Percentiles rank a stretch among this genome's conserved stretches.
Evolutionary conservation across 2,329 filamentous ascomycete species (phyloP).

Genomic region (Epichloe scottii): DNA sequence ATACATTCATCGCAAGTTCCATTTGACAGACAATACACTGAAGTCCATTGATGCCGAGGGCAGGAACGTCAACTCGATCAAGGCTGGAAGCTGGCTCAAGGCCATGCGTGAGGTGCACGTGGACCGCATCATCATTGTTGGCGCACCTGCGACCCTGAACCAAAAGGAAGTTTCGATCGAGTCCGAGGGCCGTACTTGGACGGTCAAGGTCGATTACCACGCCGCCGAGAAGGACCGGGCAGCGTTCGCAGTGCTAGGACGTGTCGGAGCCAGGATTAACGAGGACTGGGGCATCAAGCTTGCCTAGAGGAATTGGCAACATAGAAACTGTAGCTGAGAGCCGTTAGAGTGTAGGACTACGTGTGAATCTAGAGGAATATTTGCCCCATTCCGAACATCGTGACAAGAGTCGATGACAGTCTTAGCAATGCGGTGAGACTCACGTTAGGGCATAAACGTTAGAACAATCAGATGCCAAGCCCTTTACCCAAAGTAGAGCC

Average conservation of each 20-base stretch:
- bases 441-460: too few species aligned
- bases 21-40: slow-evolving; percentile 48
- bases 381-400: too few species aligned
- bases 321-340: background rate
- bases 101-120: slow-evolving; percentile 65
- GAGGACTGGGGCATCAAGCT: slow-evolving; percentile 39
- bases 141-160: slow-evolving; percentile 60
- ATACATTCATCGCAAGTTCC: slow-evolving; percentile 77
- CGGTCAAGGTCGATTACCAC: slow-evolving; percentile 48
- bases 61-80: slow-evolving; percentile 37
- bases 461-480: too few species aligned
- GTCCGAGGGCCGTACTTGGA: slow-evolving; percentile 40
- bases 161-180: slow-evolving; percentile 47
- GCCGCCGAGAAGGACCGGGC: slow-evolving; percentile 33
- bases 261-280: slow-evolving; percentile 38
- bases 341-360: background rate
- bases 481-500: too few species aligned
- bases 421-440: too few species aligned
- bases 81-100: slow-evolving; percentile 62
- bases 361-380: too few species aligned
- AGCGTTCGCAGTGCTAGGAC: slow-evolving; percentile 39
- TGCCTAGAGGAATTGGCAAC: background rate
- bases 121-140: slow-evolving; percentile 75
- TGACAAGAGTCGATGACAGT: too few species aligned
- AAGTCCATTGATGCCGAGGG: slow-evolving; percentile 54